Base-by-base conservation (phyloP, 2,329 filamentous ascomycete species). In the Apiospora hydei region DNA sequence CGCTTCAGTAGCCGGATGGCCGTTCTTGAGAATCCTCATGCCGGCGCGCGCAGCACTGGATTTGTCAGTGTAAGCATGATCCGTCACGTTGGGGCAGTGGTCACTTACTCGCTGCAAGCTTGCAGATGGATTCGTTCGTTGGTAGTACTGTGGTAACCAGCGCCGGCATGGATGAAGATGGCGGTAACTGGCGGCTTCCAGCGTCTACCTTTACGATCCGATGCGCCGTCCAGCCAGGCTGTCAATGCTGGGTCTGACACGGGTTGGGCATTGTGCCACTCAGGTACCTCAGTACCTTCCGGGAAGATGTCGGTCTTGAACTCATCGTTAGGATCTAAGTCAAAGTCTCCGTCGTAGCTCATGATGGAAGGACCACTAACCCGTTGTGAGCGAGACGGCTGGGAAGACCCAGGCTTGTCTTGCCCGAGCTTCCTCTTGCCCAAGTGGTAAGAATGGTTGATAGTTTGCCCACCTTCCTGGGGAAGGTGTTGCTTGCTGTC, bases 101-200 rank as follows among this genome's bases (percentile, higher is more conserved):
- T 21, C 34, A 66, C 94, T 83, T 86, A 98, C 96, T 96, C 92
- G 78, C 93, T 92, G 82, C 96, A 98, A 57, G 95, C 95, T 78
- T 92, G 87, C 13, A 99, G 88, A 79, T 99, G 96, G 49, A 93
- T 87, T 71, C 88, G 86, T 81, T 99, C 95, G 79, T 98, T 98
- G 73, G 93, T 89, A 34, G 89, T 86, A 79, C 95, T 98, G 81
- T 99, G 96, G 78, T 94, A 99, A 4, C 96, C 96, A 21, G 96
- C 96, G 46, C 96, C 96, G 49, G 96, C 96, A 82, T 99, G 96
- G 64, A 99, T 92, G 81, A 98, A 98, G 70, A 99, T 96, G 72
- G 94, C 95, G 72, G 83, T 75, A 18, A 79, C 76, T 21, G 76
- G 76, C 57, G 70, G 71, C n/a, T 82, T 82, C 7, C 75, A 78